Percentiles rank a stretch among this genome's conserved stretches.
Evolutionary conservation across 176 grass and related monocot genomes (phyloP).

Genomic region (Triticum aestivum): IWGSC_CS_RefSeq_v2.1 NC_057814.1:16506601-16507100

Average conservation of each 20-base stretch:
- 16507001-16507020: not conserved
- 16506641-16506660: not conserved
- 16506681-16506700: constrained; percentile 42
- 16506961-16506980: constrained; percentile 37
- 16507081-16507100: not conserved
- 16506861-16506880: not conserved
- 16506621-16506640: not conserved
- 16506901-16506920: constrained; percentile 22
- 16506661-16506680: not conserved
- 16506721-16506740: not conserved
- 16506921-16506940: constrained; percentile 14
- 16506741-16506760: not conserved
- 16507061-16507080: not conserved
- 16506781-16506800: not conserved
- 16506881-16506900: constrained; percentile 24
- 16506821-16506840: not conserved
- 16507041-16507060: not conserved
- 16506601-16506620: not conserved
- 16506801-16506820: constrained; percentile 23
- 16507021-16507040: not conserved
- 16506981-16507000: not conserved
- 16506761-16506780: not conserved
- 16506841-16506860: not conserved
- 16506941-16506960: constrained; percentile 38
- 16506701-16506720: constrained; percentile 22